phyloP scores from a whole-genome alignment of 805 yeast species.

The Starmerella khaoyaiensis region DNA sequence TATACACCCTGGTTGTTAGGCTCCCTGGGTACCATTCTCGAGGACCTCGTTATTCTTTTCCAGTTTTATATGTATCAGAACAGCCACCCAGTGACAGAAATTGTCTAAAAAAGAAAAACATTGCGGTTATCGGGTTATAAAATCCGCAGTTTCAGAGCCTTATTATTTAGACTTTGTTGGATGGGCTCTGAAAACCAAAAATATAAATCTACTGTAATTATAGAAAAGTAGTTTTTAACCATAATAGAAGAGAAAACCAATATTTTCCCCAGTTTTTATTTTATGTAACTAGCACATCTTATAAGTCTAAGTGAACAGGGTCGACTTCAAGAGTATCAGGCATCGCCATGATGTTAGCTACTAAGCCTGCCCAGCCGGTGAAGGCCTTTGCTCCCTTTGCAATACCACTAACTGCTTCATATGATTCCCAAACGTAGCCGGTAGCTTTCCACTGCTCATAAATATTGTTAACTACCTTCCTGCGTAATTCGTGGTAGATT shows the following conservation, averaged over 20 bases:
- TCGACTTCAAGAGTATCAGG: constrained; percentile 34
- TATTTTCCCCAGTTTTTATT: background rate
- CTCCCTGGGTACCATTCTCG: constrained; percentile 61
- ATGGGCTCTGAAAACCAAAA: too few relatives aligned
- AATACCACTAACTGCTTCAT: constrained; percentile 60
- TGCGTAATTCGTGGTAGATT: constrained; percentile 47
- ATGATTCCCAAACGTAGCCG: constrained; percentile 86
- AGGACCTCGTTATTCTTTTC: constrained; percentile 50
- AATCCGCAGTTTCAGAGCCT: background rate
- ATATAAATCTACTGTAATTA: too few relatives aligned
- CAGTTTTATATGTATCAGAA: constrained; percentile 48
- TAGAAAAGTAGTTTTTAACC: background rate
- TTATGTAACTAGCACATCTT: constrained; percentile 18
- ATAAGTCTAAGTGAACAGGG: constrained; percentile 10
- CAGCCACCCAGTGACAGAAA: background rate
- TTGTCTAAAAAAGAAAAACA: background rate
- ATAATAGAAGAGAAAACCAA: background rate
- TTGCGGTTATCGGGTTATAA: background rate
- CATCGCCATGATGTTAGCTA: constrained; percentile 71
- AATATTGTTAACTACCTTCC: constrained; percentile 55
- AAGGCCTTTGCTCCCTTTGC: constrained; percentile 80
- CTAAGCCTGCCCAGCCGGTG: constrained; percentile 86
- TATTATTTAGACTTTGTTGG: too few relatives aligned
- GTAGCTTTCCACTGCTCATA: constrained; percentile 56
- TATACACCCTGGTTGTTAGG: constrained; percentile 72